A percentile compares a stretch with the other conserved stretches of the same genome.
These are phyloP conservation scores for Mycena chlorophos DNA, from an alignment of 768 basidiomycete species.

Conservation along the genomic window DNA sequence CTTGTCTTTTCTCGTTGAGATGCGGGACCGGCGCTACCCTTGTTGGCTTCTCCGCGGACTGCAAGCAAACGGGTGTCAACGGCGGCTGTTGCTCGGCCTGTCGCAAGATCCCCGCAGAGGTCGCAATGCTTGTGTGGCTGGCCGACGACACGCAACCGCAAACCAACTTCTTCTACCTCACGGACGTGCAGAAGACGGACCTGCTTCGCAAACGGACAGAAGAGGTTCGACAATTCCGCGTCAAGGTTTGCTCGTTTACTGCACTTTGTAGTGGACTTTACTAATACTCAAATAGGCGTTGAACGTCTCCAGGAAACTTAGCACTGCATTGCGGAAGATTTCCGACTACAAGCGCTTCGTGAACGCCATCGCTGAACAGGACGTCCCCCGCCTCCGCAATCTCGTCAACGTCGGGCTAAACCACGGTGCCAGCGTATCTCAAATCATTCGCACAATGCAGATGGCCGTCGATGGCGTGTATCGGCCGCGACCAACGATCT, in stretches of 20 bases:
- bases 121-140: background rate
- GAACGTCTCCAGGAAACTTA: conserved; percentile 1
- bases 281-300: background rate
- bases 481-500: background rate
- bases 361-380: conserved; percentile 1
- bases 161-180: conserved; percentile 3
- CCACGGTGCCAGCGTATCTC: conserved; percentile 6
- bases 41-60: conserved; percentile 1
- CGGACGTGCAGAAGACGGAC: background rate
- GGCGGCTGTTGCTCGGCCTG: conserved; percentile 1
- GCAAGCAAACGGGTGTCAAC: background rate
- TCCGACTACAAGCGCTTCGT: conserved; percentile 6
- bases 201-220: background rate
- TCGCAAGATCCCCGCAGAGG: background rate
- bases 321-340: background rate
- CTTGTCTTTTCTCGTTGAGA: conserved; percentile 7
- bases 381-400: conserved; percentile 6
- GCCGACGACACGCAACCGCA: background rate
- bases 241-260: background rate
- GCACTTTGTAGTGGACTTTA: background rate
- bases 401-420: conserved; percentile 2
- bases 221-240: background rate
- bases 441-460: conserved; percentile 11
- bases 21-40: background rate
- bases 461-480: conserved; percentile 7